Conservation (phyloP, 768 basidiomycete genomes). For the Trametes punicea region DNA sequence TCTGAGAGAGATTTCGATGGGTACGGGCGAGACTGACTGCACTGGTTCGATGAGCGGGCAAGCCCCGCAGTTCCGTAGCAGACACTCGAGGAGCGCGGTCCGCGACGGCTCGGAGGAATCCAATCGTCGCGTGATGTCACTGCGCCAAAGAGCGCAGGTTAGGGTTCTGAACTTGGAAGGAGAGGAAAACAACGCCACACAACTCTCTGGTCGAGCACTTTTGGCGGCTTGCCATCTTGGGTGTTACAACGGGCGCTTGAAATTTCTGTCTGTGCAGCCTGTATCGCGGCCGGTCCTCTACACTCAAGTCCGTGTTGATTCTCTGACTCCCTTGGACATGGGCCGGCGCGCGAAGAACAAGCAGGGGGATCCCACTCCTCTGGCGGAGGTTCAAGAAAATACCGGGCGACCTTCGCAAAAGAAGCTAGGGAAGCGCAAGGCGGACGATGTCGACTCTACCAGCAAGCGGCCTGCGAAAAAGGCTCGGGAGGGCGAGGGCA, state of each 20-base stretch:
- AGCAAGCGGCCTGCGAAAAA: conserved; percentile 27
- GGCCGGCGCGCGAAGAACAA: conserved; percentile 85
- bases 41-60: background rate
- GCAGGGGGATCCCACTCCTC: conserved; percentile 65
- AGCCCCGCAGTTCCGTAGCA: background rate
- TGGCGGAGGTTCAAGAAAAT: conserved; percentile 39
- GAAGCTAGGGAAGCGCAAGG: conserved; percentile 75
- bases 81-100: background rate
- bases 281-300: background rate
- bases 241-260: conserved; percentile 14
- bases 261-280: conserved; percentile 14
- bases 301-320: background rate
- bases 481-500: conserved; percentile 24
- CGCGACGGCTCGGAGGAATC: background rate
- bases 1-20: background rate
- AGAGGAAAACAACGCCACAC: background rate
- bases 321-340: conserved; percentile 40
- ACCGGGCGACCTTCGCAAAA: conserved; percentile 39
- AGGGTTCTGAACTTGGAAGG: background rate
- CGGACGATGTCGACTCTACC: conserved; percentile 34
- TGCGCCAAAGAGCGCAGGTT: background rate
- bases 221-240: conserved; percentile 5
- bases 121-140: background rate
- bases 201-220: background rate
- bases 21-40: background rate